phyloP scores from a whole-genome alignment of 2,329 filamentous ascomycete species.

The Colletotrichum sp. region DNA sequence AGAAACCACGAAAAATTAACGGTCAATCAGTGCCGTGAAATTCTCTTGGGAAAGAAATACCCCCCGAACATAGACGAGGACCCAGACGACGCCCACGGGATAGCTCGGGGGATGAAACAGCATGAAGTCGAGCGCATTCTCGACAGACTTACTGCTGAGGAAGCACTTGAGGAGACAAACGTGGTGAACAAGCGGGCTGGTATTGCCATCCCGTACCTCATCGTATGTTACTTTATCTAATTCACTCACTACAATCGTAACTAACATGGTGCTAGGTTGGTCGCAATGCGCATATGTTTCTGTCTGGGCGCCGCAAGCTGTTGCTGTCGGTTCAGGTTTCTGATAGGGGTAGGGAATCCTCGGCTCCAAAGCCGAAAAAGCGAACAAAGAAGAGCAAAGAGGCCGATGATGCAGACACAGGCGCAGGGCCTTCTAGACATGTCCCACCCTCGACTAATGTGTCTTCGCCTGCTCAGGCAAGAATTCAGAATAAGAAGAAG shows the following conservation, averaged over 20 bases:
- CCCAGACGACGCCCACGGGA: slow-evolving; percentile 68
- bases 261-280: slow-evolving; percentile 38
- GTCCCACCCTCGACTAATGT: slow-evolving; percentile 51
- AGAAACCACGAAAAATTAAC: slow-evolving; percentile 68
- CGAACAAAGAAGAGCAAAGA: slow-evolving; percentile 38
- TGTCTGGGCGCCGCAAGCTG: slow-evolving; percentile 50
- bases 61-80: slow-evolving; percentile 59
- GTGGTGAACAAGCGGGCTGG: slow-evolving; percentile 62
- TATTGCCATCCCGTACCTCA: slow-evolving; percentile 78
- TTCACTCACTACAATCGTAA: neutral
- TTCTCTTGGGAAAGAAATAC: slow-evolving; percentile 74
- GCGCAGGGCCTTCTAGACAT: slow-evolving; percentile 19
- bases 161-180: slow-evolving; percentile 75
- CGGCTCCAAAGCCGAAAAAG: slow-evolving; percentile 36
- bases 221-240: slow-evolving; percentile 50
- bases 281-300: slow-evolving; percentile 44
- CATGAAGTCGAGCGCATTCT: slow-evolving; percentile 87
- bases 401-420: slow-evolving; percentile 33
- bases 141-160: slow-evolving; percentile 74
- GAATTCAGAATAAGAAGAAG: slow-evolving; percentile 31
- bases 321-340: slow-evolving; percentile 47
- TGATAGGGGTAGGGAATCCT: slow-evolving; percentile 31
- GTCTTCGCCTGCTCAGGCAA: slow-evolving; percentile 49
- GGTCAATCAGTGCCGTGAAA: slow-evolving; percentile 80
- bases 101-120: slow-evolving; percentile 72